Base-by-base conservation (phyloP, 257 asterid genomes). In the Catharanthus roseus region DNA sequence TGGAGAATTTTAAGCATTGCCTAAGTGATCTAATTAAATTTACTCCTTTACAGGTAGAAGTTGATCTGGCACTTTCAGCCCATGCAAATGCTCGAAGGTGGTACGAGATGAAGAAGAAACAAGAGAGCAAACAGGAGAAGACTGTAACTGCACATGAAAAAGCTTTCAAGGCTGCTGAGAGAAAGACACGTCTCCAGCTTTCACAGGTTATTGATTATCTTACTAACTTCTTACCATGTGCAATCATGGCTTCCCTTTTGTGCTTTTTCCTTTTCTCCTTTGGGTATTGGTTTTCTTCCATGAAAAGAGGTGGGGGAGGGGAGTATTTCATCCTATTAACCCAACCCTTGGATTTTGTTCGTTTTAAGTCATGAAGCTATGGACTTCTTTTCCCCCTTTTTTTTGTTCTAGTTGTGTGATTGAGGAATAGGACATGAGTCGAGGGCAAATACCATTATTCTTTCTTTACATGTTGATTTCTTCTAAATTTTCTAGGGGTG, bases 1-100 rank as follows among this genome's bases (percentile, higher is more conserved):
- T 58, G 65, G 44, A 61, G 45, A 31, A 60, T 60, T 60, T 51
- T 13, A 36, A 34, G 10, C n/a, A 19, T 67, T 31, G 50, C 50
- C 16, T 1, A 42, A 66, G 10, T 56, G 33, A 16, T 41, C 34
- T 16, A n/a, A 60, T 61, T 19, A 39, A 42, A 12, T 74, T 49
- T 56, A 31, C 60, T 60, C 44, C 33, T 83, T 70, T 72, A 63
- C 78, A 95, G 99, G 99, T 95, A 67, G 97, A 91, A 82, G 91
- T 95, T 84, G 99, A 95, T 81, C 89, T 95, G 77, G 90, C 96
- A 39, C 96, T 91, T 74, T 86, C 99, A 10, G 99, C 99, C 33
- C 99, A 95, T 87, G 99, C 99, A n/a, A 95, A 95, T 89, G 97
- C 99, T 77, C 93, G 99, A 65, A 86, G 90, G 58, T 95, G 93